Evolutionary conservation across 2,329 filamentous ascomycete species (phyloP).

Genomic region (Fusarium pseudoanthophilum): DNA sequence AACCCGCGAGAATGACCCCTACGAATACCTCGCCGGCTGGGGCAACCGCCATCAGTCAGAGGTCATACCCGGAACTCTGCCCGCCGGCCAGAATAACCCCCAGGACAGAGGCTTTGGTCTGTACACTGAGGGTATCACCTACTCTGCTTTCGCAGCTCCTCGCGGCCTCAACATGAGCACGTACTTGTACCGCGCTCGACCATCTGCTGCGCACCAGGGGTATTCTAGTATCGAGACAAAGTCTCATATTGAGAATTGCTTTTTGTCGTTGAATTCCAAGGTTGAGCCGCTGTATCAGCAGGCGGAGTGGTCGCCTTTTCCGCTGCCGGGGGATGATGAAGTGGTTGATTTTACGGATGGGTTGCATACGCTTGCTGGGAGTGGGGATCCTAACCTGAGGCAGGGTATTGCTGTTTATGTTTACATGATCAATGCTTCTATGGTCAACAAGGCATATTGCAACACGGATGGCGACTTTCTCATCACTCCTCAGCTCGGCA

Average conservation of each 20-base stretch:
- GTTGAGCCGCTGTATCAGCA: slow-evolving; percentile 13
- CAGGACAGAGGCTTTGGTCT: slow-evolving; percentile 20
- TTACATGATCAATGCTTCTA: slow-evolving; percentile 12
- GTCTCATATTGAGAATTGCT: slow-evolving; percentile 25
- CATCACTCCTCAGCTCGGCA: slow-evolving; percentile 11
- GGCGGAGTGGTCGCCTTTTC: slow-evolving; percentile 24
- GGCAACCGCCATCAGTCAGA: slow-evolving; percentile 28
- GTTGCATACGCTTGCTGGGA: slow-evolving; percentile 15
- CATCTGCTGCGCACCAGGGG: slow-evolving; percentile 11
- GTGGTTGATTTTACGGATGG: slow-evolving; percentile 16
- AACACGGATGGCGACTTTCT: slow-evolving; percentile 26
- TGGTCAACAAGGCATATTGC: slow-evolving; percentile 15
- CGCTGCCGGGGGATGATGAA: neutral
- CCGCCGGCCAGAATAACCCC: slow-evolving; percentile 17
- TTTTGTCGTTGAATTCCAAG: slow-evolving; percentile 8
- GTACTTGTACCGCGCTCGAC: slow-evolving; percentile 21
- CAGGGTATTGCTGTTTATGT: slow-evolving; percentile 17
- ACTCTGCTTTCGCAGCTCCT: slow-evolving; percentile 26
- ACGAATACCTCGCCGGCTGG: slow-evolving; percentile 15
- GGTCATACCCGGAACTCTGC: slow-evolving; percentile 14
- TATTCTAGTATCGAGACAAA: neutral
- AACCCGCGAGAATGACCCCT: slow-evolving; percentile 23
- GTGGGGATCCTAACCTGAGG: slow-evolving; percentile 9
- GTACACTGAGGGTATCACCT: slow-evolving; percentile 32
- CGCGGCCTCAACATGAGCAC: slow-evolving; percentile 8